Conservation (phyloP, 2,329 filamentous ascomycete genomes). For the Elsinoe australis region DNA sequence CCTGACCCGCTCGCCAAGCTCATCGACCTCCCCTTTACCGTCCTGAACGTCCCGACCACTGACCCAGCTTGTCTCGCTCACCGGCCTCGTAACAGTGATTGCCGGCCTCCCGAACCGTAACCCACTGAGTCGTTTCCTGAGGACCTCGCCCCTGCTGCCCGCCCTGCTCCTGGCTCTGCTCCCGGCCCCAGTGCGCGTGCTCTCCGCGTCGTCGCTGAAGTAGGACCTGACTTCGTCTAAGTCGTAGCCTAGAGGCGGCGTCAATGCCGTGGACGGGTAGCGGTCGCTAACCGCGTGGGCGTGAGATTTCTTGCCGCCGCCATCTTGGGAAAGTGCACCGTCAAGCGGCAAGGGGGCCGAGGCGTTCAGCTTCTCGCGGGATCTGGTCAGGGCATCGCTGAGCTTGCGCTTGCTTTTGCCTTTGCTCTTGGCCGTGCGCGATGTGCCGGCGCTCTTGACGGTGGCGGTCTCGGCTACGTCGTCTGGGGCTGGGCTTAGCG, state of each 20-base stretch:
- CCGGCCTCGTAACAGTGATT: slow-evolving; percentile 20
- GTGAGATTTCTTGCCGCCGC: neutral
- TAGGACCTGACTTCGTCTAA: slow-evolving; percentile 37
- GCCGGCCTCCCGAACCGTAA: slow-evolving; percentile 20
- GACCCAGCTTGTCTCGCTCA: slow-evolving; percentile 23
- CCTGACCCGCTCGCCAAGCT: neutral
- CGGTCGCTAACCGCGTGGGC: slow-evolving; percentile 32
- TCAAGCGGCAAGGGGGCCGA: neutral
- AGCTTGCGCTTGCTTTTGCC: neutral
- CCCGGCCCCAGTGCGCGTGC: slow-evolving; percentile 5
- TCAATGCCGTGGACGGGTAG: slow-evolving; percentile 42
- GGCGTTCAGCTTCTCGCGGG: slow-evolving; percentile 8
- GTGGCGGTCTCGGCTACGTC: neutral
- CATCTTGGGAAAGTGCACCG: neutral
- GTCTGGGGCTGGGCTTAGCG: neutral
- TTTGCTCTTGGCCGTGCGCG: neutral
- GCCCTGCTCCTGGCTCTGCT: slow-evolving; percentile 23
- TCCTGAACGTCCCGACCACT: neutral
- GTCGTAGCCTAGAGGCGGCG: slow-evolving; percentile 35
- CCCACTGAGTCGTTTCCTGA: slow-evolving; percentile 23
- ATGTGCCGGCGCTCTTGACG: neutral
- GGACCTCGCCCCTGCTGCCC: slow-evolving; percentile 31
- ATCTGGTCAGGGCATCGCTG: neutral
- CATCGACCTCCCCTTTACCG: neutral
- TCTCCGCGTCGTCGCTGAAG: slow-evolving; percentile 33